These are phyloP conservation scores for Strigomonas culicis DNA, from an alignment of 208 protist species.

Conservation along the genomic window DNA sequence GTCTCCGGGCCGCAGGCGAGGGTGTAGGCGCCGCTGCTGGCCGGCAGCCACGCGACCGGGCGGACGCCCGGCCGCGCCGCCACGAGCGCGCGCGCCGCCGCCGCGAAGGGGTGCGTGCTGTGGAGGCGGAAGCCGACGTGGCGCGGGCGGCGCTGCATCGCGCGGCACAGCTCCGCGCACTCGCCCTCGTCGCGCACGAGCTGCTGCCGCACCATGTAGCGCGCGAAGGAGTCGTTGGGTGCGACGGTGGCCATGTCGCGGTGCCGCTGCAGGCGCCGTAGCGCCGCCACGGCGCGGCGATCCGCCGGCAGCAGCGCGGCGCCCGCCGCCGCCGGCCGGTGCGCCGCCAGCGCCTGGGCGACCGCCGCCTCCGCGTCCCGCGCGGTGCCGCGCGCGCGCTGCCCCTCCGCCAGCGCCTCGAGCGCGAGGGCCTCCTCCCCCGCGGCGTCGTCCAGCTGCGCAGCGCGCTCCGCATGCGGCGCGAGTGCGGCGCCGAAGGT, in stretches of 20 bases:
- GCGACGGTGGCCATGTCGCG: slow-evolving; percentile 32
- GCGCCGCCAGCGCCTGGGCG: slow-evolving; percentile 23
- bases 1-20: slow-evolving; percentile 34
- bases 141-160: slow-evolving; percentile 48
- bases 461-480: background rate
- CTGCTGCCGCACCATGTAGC: slow-evolving; percentile 74
- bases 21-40: slow-evolving; percentile 47
- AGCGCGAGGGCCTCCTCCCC: slow-evolving; percentile 5
- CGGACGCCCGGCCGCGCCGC: slow-evolving; percentile 34
- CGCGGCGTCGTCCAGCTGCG: slow-evolving; percentile 1
- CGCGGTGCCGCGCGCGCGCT: background rate
- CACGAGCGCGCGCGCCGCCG: slow-evolving; percentile 28
- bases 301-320: slow-evolving; percentile 15
- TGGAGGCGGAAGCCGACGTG: slow-evolving; percentile 61
- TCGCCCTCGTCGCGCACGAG: slow-evolving; percentile 62
- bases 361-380: slow-evolving; percentile 7
- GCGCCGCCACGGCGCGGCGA: slow-evolving; percentile 17
- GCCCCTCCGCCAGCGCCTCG: background rate
- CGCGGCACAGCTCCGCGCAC: slow-evolving; percentile 51
- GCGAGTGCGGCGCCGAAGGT: background rate
- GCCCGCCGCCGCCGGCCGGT: slow-evolving; percentile 3
- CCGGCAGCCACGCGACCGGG: slow-evolving; percentile 54
- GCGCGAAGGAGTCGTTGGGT: slow-evolving; percentile 72
- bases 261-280: slow-evolving; percentile 33
- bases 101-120: slow-evolving; percentile 32